Evolutionary conservation across 108 stramenopile genomes (phyloP).

Genomic region (Thalassiosira profunda): DNA sequence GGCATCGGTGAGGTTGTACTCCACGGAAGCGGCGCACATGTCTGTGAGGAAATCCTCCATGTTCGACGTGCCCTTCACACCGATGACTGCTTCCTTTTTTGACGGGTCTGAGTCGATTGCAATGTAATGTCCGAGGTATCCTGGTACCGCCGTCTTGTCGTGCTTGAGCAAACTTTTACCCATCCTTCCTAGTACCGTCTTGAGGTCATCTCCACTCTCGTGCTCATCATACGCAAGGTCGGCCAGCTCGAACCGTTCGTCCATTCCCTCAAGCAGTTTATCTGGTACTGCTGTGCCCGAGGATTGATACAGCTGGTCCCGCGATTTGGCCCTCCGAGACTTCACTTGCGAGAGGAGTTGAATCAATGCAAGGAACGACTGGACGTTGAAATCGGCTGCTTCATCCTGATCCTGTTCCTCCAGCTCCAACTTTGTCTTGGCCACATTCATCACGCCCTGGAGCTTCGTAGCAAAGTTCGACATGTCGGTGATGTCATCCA

Average conservation of each 20-base stretch:
- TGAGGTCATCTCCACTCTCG: neutral
- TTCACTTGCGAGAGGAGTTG: conserved; percentile 37
- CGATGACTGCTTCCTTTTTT: conserved; percentile 51
- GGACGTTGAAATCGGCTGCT: conserved; percentile 7
- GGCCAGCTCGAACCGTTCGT: conserved; percentile 49
- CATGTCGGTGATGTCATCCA: conserved; percentile 17
- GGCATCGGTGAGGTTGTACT: conserved; percentile 24
- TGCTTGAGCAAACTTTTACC: conserved; percentile 23
- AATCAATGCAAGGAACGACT: conserved; percentile 30
- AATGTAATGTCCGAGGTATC: conserved; percentile 39
- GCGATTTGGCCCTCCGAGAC: neutral
- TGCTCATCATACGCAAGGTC: conserved; percentile 62
- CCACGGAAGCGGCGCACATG: conserved; percentile 40
- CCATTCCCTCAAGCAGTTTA: conserved; percentile 23
- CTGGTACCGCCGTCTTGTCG: conserved; percentile 43
- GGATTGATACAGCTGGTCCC: conserved; percentile 27
- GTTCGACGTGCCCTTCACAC: conserved; percentile 60
- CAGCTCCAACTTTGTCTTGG: conserved; percentile 13
- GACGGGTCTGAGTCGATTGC: conserved; percentile 12
- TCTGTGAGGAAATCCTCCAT: conserved; percentile 66
- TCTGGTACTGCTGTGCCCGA: conserved; percentile 8
- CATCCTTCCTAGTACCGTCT: conserved; percentile 10
- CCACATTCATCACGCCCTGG: neutral
- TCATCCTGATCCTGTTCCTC: neutral
- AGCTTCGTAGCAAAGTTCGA: conserved; percentile 28